These are phyloP conservation scores for Phytophthora citricola DNA, from an alignment of 352 stramenopile genomes.

Conservation along the genomic window DNA sequence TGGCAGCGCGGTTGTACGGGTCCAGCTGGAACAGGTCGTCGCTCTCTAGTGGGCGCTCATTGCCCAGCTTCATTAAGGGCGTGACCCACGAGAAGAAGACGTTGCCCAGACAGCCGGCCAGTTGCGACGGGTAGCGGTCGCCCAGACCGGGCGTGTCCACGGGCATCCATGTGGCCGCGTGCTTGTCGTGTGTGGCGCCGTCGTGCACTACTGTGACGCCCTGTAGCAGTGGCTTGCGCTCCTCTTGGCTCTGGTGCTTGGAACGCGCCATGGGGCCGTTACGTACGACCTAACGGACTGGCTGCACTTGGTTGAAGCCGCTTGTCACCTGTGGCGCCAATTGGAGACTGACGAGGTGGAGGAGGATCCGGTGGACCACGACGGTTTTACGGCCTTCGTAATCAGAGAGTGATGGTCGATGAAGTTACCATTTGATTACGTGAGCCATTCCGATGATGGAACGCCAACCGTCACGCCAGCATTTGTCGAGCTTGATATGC, in stretches of 20 bases:
- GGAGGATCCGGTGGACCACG: slow-evolving; percentile 14
- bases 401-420: slow-evolving; percentile 15
- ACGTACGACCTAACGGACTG: neutral
- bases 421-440: neutral
- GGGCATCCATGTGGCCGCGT: slow-evolving; percentile 24
- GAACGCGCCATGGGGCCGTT: slow-evolving; percentile 29
- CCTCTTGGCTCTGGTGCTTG: slow-evolving; percentile 20
- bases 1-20: slow-evolving; percentile 65
- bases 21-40: slow-evolving; percentile 89
- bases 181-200: slow-evolving; percentile 8
- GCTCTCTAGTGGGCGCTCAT: slow-evolving; percentile 75
- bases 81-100: slow-evolving; percentile 91
- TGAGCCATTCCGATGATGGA: neutral
- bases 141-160: slow-evolving; percentile 45
- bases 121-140: slow-evolving; percentile 71
- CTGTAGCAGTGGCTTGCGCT: slow-evolving; percentile 41
- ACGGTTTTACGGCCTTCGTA: neutral
- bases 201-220: slow-evolving; percentile 29
- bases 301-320: neutral
- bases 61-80: slow-evolving; percentile 86
- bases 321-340: slow-evolving; percentile 16
- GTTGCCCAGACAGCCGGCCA: slow-evolving; percentile 54
- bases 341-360: slow-evolving; percentile 22
- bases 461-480: neutral
- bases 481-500: no score